Base-by-base conservation (phyloP, 495 filamentous ascomycete species). In the Chlorociboria aeruginascens region DNA sequence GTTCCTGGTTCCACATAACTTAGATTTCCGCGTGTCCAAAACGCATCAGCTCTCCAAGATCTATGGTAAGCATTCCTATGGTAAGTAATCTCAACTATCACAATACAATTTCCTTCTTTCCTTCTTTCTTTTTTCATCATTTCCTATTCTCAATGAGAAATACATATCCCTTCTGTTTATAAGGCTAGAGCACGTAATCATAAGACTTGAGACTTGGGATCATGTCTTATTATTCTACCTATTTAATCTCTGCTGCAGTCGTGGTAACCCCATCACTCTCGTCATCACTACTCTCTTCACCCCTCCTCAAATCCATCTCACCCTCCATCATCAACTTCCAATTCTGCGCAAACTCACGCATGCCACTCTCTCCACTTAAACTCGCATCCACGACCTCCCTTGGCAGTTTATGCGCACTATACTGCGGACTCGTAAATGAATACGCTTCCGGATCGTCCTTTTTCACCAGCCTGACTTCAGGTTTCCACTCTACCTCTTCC, bases 321-420 rank as follows among this genome's bases (percentile, higher is more conserved):
- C 55, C 55, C 45, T 73, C 73, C 50, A 86, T 63, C 54, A 94
- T 81, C 51, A 83, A 77, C 67, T 83, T 83, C 92, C 92, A 98
- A 59, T 83, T 74, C 49, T 74, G 73, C 57, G 89, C 80, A 67
- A 96, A 95, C 64, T 95, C 89, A 48, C 79, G 74, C 72, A 97
- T 77, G 0, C 76, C 76, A 8, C 76, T 78, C 46, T 77, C 73
- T 2, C 92, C 92, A 1, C 76, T 77, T 43, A 82, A 60, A 40
- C 85, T 83, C 1, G 92, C 92, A 59, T 98, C 89, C 14, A 97
- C 92, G 16, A 99, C 84, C 45, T 99, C 92, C 62, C 77, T 85
- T 7, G 92, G 92, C 52, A 99, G 61, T 65, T 99, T 99, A 60
- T 95, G 90, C 31, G 92, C 89, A 52, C 87, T 93, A 61, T 93